A percentile compares a stretch with the other conserved stretches of the same genome.
phyloP scores from a whole-genome alignment of 148 eudicot species.

The Silene latifolia region DNA sequence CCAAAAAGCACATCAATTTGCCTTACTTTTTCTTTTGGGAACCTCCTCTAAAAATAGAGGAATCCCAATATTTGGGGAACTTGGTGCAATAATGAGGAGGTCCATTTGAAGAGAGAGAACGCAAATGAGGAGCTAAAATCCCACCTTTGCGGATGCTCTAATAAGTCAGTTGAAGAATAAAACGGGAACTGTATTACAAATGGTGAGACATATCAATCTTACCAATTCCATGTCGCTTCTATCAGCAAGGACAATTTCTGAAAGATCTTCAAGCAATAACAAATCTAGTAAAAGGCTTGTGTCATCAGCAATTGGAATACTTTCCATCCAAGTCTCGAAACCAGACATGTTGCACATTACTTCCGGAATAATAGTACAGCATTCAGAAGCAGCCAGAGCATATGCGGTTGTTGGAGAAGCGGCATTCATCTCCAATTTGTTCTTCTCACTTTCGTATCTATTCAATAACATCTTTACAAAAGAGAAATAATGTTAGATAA shows the following conservation, averaged over 20 bases:
- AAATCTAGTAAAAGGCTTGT: conserved; percentile 66
- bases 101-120: too few relatives aligned
- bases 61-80: too few relatives aligned
- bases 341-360: conserved; percentile 43
- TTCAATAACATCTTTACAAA: conserved; percentile 47
- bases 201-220: conserved; percentile 23
- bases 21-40: too few relatives aligned
- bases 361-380: conserved; percentile 56
- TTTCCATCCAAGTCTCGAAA: conserved; percentile 55
- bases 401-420: conserved; percentile 26
- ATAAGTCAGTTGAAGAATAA: background rate
- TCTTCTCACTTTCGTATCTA: conserved; percentile 54
- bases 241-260: conserved; percentile 44
- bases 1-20: too few relatives aligned
- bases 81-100: too few relatives aligned
- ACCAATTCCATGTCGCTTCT: conserved; percentile 43
- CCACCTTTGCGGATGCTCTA: too few relatives aligned
- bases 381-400: conserved; percentile 31
- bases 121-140: too few relatives aligned
- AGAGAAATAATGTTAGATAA: background rate
- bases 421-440: conserved; percentile 36
- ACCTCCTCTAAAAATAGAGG: too few relatives aligned
- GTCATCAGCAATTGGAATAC: conserved; percentile 57
- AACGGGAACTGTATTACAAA: background rate
- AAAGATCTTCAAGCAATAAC: conserved; percentile 61